Conservation (phyloP, 177 flowering plant species). For the Vitis hybrid region DNA sequence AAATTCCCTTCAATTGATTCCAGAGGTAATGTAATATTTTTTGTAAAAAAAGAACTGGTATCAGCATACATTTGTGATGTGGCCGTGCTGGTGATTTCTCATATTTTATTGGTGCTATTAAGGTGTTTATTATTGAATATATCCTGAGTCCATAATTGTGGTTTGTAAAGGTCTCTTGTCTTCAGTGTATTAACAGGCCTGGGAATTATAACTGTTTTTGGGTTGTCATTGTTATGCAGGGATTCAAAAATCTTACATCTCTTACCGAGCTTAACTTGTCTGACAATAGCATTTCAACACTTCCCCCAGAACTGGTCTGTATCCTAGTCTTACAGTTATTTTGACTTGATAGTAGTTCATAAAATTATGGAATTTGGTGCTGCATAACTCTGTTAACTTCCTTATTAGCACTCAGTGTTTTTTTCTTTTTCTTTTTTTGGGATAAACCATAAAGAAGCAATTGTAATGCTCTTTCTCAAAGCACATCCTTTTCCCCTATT, state of each 20-base stretch:
- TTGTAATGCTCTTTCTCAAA: no score
- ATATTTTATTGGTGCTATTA: neutral
- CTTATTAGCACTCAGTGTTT: neutral
- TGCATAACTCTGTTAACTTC: neutral
- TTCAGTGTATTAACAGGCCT: neutral
- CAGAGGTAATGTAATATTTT: slow-evolving; percentile 50
- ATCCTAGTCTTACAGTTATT: neutral
- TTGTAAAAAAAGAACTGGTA: slow-evolving; percentile 1
- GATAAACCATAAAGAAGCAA: neutral
- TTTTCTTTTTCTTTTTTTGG: neutral
- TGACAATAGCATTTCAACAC: slow-evolving; percentile 74
- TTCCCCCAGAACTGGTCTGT: slow-evolving; percentile 83
- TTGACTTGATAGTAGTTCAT: neutral
- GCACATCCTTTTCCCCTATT: no score
- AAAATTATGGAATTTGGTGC: neutral
- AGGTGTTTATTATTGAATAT: no score
- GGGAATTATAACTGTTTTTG: neutral
- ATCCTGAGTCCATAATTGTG: no score
- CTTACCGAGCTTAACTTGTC: slow-evolving; percentile 79
- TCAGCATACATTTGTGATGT: neutral
- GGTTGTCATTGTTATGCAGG: slow-evolving; percentile 46
- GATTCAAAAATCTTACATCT: slow-evolving; percentile 58
- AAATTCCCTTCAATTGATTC: slow-evolving; percentile 69
- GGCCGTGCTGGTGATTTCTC: neutral
- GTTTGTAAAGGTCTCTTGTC: neutral